Conservation (phyloP, 257 asterid genomes). For the Solanum pennellii region DNA sequence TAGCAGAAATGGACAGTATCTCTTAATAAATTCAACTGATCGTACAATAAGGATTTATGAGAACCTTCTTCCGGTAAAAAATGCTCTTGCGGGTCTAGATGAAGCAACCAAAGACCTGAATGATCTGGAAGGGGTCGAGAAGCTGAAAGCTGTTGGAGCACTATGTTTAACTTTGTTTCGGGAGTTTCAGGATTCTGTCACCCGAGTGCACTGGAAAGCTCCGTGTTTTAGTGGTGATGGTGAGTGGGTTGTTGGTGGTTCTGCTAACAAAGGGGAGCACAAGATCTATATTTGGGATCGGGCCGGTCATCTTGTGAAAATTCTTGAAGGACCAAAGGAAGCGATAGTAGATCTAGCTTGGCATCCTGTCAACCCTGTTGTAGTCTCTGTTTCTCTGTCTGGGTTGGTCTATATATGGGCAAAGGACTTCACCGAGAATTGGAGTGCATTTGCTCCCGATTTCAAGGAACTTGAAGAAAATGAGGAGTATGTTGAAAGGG, state of each 20-base stretch:
- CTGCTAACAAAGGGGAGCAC: slow-evolving; percentile 96
- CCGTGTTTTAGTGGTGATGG: slow-evolving; percentile 96
- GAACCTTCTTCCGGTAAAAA: slow-evolving; percentile 66
- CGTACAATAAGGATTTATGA: slow-evolving; percentile 71
- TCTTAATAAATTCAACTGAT: slow-evolving; percentile 77
- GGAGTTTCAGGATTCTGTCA: slow-evolving; percentile 81
- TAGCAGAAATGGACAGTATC: slow-evolving; percentile 74
- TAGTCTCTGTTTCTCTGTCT: slow-evolving; percentile 73
- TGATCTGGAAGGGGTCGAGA: slow-evolving; percentile 51
- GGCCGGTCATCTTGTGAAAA: slow-evolving; percentile 86
- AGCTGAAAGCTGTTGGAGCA: slow-evolving; percentile 57
- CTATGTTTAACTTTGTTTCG: slow-evolving; percentile 54
- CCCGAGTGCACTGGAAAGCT: slow-evolving; percentile 90
- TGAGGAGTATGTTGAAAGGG: slow-evolving; percentile 87
- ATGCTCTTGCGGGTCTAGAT: slow-evolving; percentile 35
- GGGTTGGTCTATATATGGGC: slow-evolving; percentile 94
- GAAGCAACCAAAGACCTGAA: slow-evolving; percentile 15
- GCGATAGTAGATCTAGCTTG: slow-evolving; percentile 80
- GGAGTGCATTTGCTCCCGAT: slow-evolving; percentile 98
- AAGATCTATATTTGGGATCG: slow-evolving; percentile 94
- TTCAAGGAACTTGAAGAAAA: slow-evolving; percentile 92
- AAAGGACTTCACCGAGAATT: slow-evolving; percentile 89
- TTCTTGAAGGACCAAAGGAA: slow-evolving; percentile 95
- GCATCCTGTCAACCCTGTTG: slow-evolving; percentile 90
- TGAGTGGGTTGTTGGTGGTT: slow-evolving; percentile 93